A percentile compares a stretch with the other conserved stretches of the same genome.
phyloP scores from a whole-genome alignment of 2,329 filamentous ascomycete species.

The Alternaria atra region DNA sequence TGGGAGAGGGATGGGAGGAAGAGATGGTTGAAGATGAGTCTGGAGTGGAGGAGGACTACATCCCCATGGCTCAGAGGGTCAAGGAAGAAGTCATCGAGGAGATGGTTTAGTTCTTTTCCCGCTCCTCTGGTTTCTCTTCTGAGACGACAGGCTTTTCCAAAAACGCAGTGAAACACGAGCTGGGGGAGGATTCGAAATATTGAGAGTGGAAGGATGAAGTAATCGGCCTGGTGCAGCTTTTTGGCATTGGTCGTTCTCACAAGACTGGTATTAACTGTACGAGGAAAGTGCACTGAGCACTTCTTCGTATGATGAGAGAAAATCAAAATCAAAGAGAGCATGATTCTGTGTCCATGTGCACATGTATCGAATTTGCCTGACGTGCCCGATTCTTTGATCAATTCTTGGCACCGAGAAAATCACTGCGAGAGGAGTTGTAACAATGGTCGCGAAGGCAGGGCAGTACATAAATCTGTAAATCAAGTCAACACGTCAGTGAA shows the following conservation, averaged over 20 bases:
- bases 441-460: no score
- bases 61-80: not conserved
- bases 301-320: not conserved
- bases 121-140: not conserved
- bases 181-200: no score
- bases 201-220: no score
- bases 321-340: not conserved
- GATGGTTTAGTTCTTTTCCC: not conserved
- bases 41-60: not conserved
- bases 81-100: slow-evolving; percentile 11
- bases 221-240: no score
- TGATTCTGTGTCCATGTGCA: not conserved
- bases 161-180: no score
- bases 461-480: not conserved
- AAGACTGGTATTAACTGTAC: no score
- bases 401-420: no score
- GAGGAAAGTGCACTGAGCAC: not conserved
- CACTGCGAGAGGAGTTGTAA: no score
- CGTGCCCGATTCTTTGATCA: not conserved
- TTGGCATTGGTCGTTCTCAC: no score
- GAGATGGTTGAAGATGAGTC: not conserved
- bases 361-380: no score
- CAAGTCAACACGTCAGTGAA: not conserved
- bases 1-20: not conserved
- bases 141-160: no score